Conservation (phyloP, 2,329 filamentous ascomycete species). For the Trichoderma pleuroti region DNA sequence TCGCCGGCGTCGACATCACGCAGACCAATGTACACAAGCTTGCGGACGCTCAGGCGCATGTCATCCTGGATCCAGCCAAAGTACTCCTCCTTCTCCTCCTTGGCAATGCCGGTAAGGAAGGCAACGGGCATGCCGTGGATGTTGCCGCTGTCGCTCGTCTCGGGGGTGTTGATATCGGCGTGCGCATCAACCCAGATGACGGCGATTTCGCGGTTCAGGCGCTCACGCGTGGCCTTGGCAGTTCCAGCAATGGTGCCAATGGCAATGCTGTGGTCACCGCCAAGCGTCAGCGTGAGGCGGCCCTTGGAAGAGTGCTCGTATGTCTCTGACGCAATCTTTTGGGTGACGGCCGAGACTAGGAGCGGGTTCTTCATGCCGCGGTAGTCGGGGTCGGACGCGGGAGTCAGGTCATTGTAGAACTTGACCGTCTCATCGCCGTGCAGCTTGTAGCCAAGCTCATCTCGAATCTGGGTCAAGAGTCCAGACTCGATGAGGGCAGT, state of each 20-base stretch:
- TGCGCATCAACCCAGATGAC: conserved; percentile 99
- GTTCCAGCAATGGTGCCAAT: conserved; percentile 89
- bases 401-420: conserved; percentile 72
- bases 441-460: conserved; percentile 85
- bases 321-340: conserved; percentile 75
- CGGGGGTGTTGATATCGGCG: conserved; percentile 95
- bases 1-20: conserved; percentile 90
- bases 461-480: conserved; percentile 74
- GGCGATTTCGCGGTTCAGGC: conserved; percentile 77
- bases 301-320: conserved; percentile 82
- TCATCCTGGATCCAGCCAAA: conserved; percentile 88
- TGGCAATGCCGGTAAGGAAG: conserved; percentile 82
- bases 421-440: conserved; percentile 81
- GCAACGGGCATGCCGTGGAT: conserved; percentile 97
- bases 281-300: conserved; percentile 85
- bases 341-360: conserved; percentile 80
- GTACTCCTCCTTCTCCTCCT: conserved; percentile 68
- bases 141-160: conserved; percentile 85
- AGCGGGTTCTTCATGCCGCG: conserved; percentile 93
- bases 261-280: conserved; percentile 94
- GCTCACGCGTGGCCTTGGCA: conserved; percentile 79
- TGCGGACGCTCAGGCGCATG: conserved; percentile 66
- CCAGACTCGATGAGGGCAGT: conserved; percentile 85
- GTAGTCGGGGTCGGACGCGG: conserved; percentile 69
- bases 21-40: conserved; percentile 95